Percentiles rank a stretch among this genome's conserved stretches.
Conservation (phyloP, 169 alveolate genomes). For the Plasmodium blacklocki region DNA sequence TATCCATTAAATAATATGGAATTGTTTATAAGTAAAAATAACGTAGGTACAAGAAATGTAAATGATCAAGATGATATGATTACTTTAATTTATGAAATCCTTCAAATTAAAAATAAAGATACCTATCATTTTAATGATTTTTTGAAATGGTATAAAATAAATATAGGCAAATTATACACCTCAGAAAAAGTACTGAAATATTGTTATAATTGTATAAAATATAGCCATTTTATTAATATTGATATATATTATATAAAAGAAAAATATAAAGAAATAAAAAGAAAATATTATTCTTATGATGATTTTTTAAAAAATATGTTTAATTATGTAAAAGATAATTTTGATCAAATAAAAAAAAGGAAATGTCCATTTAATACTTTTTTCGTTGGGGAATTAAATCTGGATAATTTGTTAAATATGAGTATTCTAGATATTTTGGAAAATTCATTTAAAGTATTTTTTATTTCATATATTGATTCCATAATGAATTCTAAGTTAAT, state of each 20-base stretch:
- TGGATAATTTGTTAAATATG: conserved; percentile 54
- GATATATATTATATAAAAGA: conserved; percentile 43
- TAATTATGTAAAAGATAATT: conserved; percentile 50
- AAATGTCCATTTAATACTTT: conserved; percentile 69
- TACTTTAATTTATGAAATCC: conserved; percentile 34
- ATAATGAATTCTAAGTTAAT: conserved; percentile 47
- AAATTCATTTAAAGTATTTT: conserved; percentile 52
- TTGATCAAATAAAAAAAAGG: conserved; percentile 40
- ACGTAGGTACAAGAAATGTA: conserved; percentile 23
- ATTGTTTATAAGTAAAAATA: conserved; percentile 63
- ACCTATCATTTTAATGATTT: conserved; percentile 23
- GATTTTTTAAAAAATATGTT: conserved; percentile 58
- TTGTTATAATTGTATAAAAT: conserved; percentile 56
- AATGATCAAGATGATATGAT: conserved; percentile 74
- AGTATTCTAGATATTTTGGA: conserved; percentile 51
- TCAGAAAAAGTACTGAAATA: conserved; percentile 43
- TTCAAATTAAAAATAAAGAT: conserved; percentile 25
- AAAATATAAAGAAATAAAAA: conserved; percentile 56
- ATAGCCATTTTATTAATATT: conserved; percentile 67
- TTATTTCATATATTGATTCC: conserved; percentile 45
- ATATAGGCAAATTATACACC: conserved; percentile 54
- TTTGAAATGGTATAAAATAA: conserved; percentile 47
- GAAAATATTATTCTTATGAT: conserved; percentile 24
- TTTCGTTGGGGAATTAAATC: conserved; percentile 61
- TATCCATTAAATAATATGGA: conserved; percentile 69